Base-by-base conservation (phyloP, 352 stramenopile species). In the Phytopythium ostracodes region DNA sequence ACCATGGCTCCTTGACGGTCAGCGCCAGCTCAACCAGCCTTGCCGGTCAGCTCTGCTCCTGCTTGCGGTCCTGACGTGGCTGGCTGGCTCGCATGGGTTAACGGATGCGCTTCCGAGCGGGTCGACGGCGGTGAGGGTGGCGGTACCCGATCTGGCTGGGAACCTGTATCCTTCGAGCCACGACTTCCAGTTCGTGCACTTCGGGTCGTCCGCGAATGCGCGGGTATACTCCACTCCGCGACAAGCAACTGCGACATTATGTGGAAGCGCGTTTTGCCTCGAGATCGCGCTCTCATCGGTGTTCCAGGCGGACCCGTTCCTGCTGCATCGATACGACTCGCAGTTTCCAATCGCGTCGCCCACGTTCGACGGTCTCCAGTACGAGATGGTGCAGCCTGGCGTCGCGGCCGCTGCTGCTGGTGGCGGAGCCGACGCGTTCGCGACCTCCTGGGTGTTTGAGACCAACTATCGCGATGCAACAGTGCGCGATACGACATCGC, bases 271-370 rank as follows among this genome's bases (percentile, higher is more conserved):
- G 10, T 46, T 79, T 12, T 79, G 71, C 50, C 56, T 79, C 1
- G 59, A 74, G 17, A 14, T 76, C 43, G 49, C 61, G 43, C 66
- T 71, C 62, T 59, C 63, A 43, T 79, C 71, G 8, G 63, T 55
- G 42, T 79, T 67, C 56, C 59, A 64, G 20, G 29, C n/a, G 14
- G 71, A 79, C 59, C 68, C 71, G 50, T 76, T 79, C 54, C 42
- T 73, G 29, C 56, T 79, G 7, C 25, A 42, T 22, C 46, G 59
- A n/a, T 70, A 73, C 55, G 62, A 72, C 47, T 65, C 71, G 24
- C 52, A 46, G 29, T 53, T 36, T 15, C 35, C 40, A 6, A 36
- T 74, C 1, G 22, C 4, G 1, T 76, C 66, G 8, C 36, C 49
- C 2, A 69, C 71, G 6, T 70, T 68, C 25, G 66, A 75, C 31